Percentiles rank a stretch among this genome's conserved stretches.
These are phyloP conservation scores for Colletotrichum sp. DNA, from an alignment of 2,329 filamentous ascomycete species.

Conservation along the genomic window DNA sequence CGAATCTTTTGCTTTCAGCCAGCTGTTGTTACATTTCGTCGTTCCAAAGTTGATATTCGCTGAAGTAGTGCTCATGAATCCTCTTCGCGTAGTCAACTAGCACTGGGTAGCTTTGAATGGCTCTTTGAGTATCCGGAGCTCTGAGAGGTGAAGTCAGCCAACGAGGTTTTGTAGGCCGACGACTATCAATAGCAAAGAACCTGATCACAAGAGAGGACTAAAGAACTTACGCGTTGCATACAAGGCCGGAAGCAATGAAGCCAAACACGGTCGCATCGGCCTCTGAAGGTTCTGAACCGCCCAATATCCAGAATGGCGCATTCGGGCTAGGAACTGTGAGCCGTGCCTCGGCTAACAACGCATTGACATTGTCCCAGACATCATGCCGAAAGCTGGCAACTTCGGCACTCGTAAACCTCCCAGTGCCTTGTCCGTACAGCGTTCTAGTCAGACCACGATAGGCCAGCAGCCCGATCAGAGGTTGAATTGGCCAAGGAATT, in stretches of 20 bases:
- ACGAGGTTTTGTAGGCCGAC: background rate
- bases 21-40: background rate
- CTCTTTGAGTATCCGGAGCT: background rate
- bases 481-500: constrained; percentile 56
- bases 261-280: constrained; percentile 63
- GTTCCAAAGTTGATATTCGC: background rate
- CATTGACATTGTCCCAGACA: constrained; percentile 58
- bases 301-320: constrained; percentile 62
- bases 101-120: background rate
- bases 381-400: constrained; percentile 48
- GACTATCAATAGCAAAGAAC: background rate
- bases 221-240: constrained; percentile 57
- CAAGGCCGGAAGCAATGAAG: constrained; percentile 57
- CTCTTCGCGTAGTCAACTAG: background rate
- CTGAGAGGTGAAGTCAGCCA: background rate
- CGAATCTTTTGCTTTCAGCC: background rate
- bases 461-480: constrained; percentile 55
- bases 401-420: constrained; percentile 56
- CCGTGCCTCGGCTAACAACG: constrained; percentile 44
- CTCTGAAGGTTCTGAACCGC: constrained; percentile 58
- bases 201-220: background rate
- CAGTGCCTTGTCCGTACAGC: constrained; percentile 63
- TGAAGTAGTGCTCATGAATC: background rate
- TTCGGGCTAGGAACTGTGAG: constrained; percentile 19
- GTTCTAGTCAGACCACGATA: constrained; percentile 46